These are phyloP conservation scores for Parastagonospora avenae DNA, from an alignment of 2,329 filamentous ascomycete species.

Conservation along the genomic window DNA sequence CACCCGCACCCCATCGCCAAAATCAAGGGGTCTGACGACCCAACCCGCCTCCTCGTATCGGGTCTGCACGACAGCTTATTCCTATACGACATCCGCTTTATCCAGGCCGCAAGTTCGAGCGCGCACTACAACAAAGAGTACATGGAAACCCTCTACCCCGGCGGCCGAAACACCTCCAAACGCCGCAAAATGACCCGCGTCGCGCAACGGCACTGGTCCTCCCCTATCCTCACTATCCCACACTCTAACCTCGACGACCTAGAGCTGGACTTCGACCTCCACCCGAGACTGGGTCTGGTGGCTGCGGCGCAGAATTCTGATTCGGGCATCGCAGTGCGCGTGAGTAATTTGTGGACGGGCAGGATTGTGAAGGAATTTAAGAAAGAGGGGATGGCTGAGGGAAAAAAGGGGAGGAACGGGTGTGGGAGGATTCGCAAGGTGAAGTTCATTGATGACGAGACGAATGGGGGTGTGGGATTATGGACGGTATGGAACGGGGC, in stretches of 20 bases:
- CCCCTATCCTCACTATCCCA: slow-evolving; percentile 35
- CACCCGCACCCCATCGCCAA: slow-evolving; percentile 31
- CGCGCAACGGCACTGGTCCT: slow-evolving; percentile 19
- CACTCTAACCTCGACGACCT: slow-evolving; percentile 33
- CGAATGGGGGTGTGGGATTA: slow-evolving; percentile 20
- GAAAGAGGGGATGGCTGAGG: not conserved
- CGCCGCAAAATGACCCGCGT: slow-evolving; percentile 14
- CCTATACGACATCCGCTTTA: slow-evolving; percentile 40
- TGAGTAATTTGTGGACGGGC: slow-evolving; percentile 44
- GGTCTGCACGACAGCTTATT: slow-evolving; percentile 33
- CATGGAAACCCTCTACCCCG: slow-evolving; percentile 15
- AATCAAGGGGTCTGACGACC: slow-evolving; percentile 32
- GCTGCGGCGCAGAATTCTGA: slow-evolving; percentile 37
- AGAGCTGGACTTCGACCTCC: slow-evolving; percentile 37
- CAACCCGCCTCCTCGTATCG: slow-evolving; percentile 32
- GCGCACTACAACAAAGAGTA: slow-evolving; percentile 22
- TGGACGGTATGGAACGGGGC: slow-evolving; percentile 30
- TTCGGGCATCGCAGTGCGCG: slow-evolving; percentile 19
- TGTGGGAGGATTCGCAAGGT: slow-evolving; percentile 25
- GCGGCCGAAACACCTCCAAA: slow-evolving; percentile 12
- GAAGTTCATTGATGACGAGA: slow-evolving; percentile 34
- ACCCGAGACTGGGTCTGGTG: slow-evolving; percentile 35
- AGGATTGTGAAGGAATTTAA: slow-evolving; percentile 27
- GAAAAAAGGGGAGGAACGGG: not conserved
- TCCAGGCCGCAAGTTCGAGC: not conserved